Evolutionary conservation across 2,329 filamentous ascomycete genomes (phyloP), one percentile per base, ranked within the genome.

Genomic region (Fusarium stilboides): DNA sequence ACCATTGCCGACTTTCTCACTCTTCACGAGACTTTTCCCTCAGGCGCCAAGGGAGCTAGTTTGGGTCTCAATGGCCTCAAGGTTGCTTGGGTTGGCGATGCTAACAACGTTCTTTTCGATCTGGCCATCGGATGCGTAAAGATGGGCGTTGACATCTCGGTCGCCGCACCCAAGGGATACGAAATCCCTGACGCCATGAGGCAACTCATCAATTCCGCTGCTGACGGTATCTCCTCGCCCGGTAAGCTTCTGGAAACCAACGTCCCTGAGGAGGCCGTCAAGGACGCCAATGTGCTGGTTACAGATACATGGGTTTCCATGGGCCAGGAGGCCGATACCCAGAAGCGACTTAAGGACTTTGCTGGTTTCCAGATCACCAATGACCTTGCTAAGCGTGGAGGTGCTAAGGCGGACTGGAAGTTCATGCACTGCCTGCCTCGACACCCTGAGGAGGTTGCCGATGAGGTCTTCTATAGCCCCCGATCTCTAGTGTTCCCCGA

Each of bases 301-400:
- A 99, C 96, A 1, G 96, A 99, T 77, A 99, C 96, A 1, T 99
- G 96, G 96, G 88, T 99, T 33, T 97, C 94, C 2, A 99, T 99
- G 96, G 96, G 96, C 46, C 95, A 98, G 81, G 96, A 99, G 80
- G 89, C 88, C 58, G 96, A 99, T 80, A 86, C 89, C 39, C 85
- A 90, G 71, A 91, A 92, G 84, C 86, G 93, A 51, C 79, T 98
- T 63, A 88, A 91, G 76, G 94, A 90, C 3, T 99, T 99, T 78
- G 87, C 87, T 31, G 94, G 95, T 15, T 99, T 94, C 81, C 95
- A 98, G 79, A 92, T 99, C 76, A 98, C 95, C 4, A 88, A 90
- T 47, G 92, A 96, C 43, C 84, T 99, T 71, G 95, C 94, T 3
- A 88, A 91, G 80, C 87, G 90, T 50, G 94, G 94, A 43, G 94